Evolutionary conservation across 2,329 filamentous ascomycete species (phyloP).

Genomic region (Penicillium frequentans): DNA sequence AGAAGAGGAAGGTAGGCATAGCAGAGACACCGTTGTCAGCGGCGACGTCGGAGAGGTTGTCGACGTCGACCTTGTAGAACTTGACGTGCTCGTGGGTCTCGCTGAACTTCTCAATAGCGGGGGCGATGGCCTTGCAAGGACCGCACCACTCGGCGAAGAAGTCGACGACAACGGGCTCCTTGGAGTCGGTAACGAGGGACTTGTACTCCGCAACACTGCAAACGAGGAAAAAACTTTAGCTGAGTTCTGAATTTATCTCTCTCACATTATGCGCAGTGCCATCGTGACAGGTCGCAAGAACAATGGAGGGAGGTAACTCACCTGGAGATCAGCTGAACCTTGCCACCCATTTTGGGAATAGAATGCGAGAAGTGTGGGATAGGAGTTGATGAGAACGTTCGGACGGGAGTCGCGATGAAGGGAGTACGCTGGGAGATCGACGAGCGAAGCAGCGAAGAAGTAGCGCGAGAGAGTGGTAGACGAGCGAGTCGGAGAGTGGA

Average conservation of each 20-base stretch:
- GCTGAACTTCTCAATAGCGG: slow-evolving; percentile 66
- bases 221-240: background rate
- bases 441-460: slow-evolving; percentile 8
- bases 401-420: slow-evolving; percentile 5
- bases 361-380: slow-evolving; percentile 19
- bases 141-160: slow-evolving; percentile 91
- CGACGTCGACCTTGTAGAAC: slow-evolving; percentile 92
- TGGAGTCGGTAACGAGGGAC: slow-evolving; percentile 46
- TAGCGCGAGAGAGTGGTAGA: slow-evolving; percentile 11
- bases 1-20: slow-evolving; percentile 90
- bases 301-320: slow-evolving; percentile 15
- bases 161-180: slow-evolving; percentile 73
- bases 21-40: slow-evolving; percentile 78
- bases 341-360: slow-evolving; percentile 24
- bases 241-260: background rate
- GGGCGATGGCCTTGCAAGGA: slow-evolving; percentile 89
- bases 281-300: background rate
- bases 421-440: slow-evolving; percentile 26
- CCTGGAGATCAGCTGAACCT: slow-evolving; percentile 15
- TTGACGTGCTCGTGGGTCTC: slow-evolving; percentile 60
- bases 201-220: slow-evolving; percentile 62
- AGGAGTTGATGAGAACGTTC: slow-evolving; percentile 17
- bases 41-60: slow-evolving; percentile 72
- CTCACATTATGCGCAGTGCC: background rate
- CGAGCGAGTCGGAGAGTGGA: slow-evolving; percentile 10